Percentiles rank a stretch among this genome's conserved stretches.
phyloP scores from a whole-genome alignment of 2,329 filamentous ascomycete genomes.

The Ambrosiella beaveri region DNA sequence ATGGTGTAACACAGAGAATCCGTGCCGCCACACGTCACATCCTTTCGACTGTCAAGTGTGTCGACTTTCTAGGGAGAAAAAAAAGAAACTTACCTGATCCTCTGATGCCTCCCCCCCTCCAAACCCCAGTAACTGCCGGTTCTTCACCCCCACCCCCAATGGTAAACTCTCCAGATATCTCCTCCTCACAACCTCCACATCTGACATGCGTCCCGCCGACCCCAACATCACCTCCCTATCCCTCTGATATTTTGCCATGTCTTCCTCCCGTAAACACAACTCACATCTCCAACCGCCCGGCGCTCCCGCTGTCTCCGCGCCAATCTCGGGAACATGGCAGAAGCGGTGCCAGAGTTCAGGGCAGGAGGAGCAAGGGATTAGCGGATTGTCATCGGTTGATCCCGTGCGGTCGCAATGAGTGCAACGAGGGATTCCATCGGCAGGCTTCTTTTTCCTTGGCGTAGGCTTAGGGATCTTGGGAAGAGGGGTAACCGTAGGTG shows the following conservation, averaged over 20 bases:
- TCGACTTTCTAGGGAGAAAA: neutral
- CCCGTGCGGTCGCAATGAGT: constrained; percentile 15
- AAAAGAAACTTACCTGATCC: constrained; percentile 19
- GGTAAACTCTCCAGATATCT: constrained; percentile 21
- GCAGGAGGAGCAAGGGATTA: constrained; percentile 16
- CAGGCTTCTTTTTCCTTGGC: constrained; percentile 8
- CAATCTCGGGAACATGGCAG: constrained; percentile 16
- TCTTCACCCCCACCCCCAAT: constrained; percentile 20
- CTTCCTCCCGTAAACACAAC: constrained; percentile 14
- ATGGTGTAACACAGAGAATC: neutral
- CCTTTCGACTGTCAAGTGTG: too few species aligned
- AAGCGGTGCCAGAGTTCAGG: constrained; percentile 17
- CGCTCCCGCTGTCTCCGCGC: constrained; percentile 7
- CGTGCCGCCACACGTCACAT: too few species aligned
- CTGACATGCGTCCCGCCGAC: constrained; percentile 14
- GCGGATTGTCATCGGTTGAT: constrained; percentile 14
- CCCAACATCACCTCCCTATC: constrained; percentile 12
- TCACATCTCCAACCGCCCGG: constrained; percentile 14
- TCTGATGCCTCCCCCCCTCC: constrained; percentile 20
- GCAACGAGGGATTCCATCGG: constrained; percentile 13
- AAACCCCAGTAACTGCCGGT: constrained; percentile 24
- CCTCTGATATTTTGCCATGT: constrained; percentile 13
- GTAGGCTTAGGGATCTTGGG: constrained; percentile 7
- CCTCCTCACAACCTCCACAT: constrained; percentile 20
- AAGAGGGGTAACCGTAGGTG: neutral